Evolutionary conservation across 2,329 filamentous ascomycete genomes (phyloP), one percentile per base, ranked within the genome.

Genomic region (Byssothecium circinans): DNA sequence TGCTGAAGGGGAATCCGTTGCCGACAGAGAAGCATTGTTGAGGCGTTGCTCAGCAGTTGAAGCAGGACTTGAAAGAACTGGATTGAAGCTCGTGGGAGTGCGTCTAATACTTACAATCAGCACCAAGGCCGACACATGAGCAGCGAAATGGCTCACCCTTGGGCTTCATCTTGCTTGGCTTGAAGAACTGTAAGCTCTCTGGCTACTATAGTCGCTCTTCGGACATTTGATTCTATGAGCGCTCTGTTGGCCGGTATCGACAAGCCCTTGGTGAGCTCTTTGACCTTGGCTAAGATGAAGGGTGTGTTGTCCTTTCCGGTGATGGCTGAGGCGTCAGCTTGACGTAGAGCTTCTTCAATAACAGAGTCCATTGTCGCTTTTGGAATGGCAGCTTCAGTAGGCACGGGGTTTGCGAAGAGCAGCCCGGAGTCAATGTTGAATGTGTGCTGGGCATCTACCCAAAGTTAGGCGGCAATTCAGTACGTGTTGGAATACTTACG

Each of bases 371-470:
- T 70, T 17, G 69, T 65, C 3, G 75, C 70, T 47, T 85, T 84
- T 1, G 87, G 81, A 40, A 96, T 86, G 14, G 83, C 86, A 59
- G 80, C 75, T 49, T 88, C 77, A 43, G 81, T 75, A 0, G 91
- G 88, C 29, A 96, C 88, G 0, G 91, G 92, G 65, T 95, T 97
- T 46, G 91, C 91, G 64, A 99, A 91, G 47, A 91, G 76, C 45
- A 96, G 74, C 8, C 92, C 94, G 1, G 89, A 90, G 51, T 85
- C 81, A 25, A 96, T 81, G 4, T 81, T 81, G 12, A 95, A 77
- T 41, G 74, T 77, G 60, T 86, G 81, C 73, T 95, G 89, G 0
- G 90, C 88, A 57, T 88, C 79, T 83, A 39, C 14, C 43, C 14
- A 40, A 23, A 2, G 8, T 19, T 35, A 12, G 20, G 37, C 42